Percentiles rank a stretch among this genome's conserved stretches.
Evolutionary conservation across 768 basidiomycete species (phyloP).

Genomic region (Sporobolomyces roseus): DNA sequence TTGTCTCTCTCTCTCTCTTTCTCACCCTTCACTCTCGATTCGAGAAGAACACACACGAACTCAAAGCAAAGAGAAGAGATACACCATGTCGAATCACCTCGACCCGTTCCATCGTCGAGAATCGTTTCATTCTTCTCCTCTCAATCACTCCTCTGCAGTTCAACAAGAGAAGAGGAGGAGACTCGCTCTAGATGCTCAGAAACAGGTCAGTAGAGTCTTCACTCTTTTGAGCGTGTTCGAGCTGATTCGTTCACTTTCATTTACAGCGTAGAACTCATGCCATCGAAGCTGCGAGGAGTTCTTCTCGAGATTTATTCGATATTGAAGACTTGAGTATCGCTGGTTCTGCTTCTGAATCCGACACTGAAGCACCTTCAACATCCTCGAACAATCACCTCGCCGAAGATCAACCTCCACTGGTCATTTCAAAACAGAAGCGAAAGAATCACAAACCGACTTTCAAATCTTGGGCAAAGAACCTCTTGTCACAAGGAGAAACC

Average conservation of each 20-base stretch:
- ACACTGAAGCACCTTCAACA: not conserved
- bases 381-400: too few relatives aligned
- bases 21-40: too few relatives aligned
- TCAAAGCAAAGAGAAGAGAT: too few relatives aligned
- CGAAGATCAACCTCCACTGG: not conserved
- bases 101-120: constrained; percentile 17
- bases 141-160: not conserved
- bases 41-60: too few relatives aligned
- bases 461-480: constrained; percentile 33
- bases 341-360: not conserved
- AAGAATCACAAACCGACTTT: constrained; percentile 17
- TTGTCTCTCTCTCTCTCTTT: not conserved
- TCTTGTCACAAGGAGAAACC: constrained; percentile 31
- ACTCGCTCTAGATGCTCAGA: constrained; percentile 31
- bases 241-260: not conserved
- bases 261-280: constrained; percentile 25
- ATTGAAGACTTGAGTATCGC: constrained; percentile 25
- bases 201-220: not conserved
- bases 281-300: constrained; percentile 27
- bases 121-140: not conserved
- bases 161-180: constrained; percentile 1
- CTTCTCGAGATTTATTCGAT: constrained; percentile 22
- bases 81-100: not conserved
- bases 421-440: constrained; percentile 9
- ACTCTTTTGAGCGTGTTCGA: not conserved